Conservation (phyloP, 805 yeast species). For the Ogataea populi-albae region DNA sequence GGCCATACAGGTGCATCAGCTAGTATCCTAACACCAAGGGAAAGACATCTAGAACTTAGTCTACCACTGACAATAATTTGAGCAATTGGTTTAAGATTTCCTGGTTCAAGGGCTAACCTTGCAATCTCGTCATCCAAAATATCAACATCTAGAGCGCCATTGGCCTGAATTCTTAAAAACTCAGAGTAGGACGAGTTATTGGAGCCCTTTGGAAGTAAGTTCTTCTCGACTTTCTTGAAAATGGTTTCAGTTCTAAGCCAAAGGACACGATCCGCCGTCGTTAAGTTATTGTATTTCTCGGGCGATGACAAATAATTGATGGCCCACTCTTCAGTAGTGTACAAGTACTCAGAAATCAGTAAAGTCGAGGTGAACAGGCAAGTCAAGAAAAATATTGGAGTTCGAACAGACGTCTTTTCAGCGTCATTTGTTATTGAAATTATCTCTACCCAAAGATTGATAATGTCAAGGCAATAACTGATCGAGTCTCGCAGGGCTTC, state of each 20-base stretch:
- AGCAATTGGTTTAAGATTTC: slow-evolving; percentile 42
- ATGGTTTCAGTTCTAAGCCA: slow-evolving; percentile 65
- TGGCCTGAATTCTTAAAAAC: slow-evolving; percentile 54
- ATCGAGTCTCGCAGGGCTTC: slow-evolving; percentile 67
- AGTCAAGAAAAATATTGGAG: slow-evolving; percentile 74
- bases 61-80: slow-evolving; percentile 47
- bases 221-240: slow-evolving; percentile 57
- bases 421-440: slow-evolving; percentile 65
- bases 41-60: slow-evolving; percentile 55
- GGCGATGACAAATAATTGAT: slow-evolving; percentile 31
- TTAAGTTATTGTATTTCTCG: slow-evolving; percentile 19
- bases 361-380: slow-evolving; percentile 64
- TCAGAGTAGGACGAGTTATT: slow-evolving; percentile 56
- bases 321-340: slow-evolving; percentile 54
- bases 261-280: slow-evolving; percentile 50
- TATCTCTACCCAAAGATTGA: slow-evolving; percentile 70
- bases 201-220: slow-evolving; percentile 50
- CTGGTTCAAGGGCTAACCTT: slow-evolving; percentile 44
- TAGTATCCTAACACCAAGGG: slow-evolving; percentile 69
- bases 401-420: slow-evolving; percentile 62
- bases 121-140: slow-evolving; percentile 48
- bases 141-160: slow-evolving; percentile 56
- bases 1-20: slow-evolving; percentile 92
- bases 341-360: slow-evolving; percentile 60
- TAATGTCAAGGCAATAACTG: slow-evolving; percentile 52